Evolutionary conservation across 441 rosid genomes (phyloP).

Genomic region (Aleurites moluccanus): DNA sequence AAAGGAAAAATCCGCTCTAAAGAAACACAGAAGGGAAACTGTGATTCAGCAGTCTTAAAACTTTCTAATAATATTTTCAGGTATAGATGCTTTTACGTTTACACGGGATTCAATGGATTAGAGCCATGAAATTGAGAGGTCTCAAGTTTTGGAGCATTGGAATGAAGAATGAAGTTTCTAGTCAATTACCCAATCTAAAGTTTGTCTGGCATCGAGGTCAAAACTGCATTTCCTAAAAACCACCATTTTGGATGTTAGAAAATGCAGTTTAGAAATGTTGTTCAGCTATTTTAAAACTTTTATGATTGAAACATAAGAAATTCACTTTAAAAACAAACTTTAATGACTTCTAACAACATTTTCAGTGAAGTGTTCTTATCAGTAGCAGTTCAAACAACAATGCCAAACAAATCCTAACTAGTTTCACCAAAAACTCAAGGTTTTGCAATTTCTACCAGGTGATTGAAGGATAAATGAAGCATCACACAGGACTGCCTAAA

Average conservation of each 20-base stretch:
- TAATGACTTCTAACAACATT: too few species aligned
- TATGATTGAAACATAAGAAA: too few species aligned
- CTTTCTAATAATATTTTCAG: neutral
- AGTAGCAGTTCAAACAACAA: too few species aligned
- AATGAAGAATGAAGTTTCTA: neutral
- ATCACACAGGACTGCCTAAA: neutral
- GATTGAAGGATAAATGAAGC: neutral
- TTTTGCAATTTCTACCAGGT: neutral
- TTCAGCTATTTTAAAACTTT: too few species aligned
- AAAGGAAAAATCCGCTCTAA: too few species aligned
- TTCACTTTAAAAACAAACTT: too few species aligned
- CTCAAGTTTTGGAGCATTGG: neutral
- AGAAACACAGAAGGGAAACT: too few species aligned
- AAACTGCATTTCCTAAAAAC: too few species aligned
- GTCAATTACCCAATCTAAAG: neutral
- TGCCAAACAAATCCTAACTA: neutral
- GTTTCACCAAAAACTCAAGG: neutral
- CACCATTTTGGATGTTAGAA: too few species aligned
- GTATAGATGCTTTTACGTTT: neutral
- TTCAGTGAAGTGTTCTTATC: too few species aligned
- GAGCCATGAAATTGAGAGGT: neutral
- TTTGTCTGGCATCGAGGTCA: too few species aligned
- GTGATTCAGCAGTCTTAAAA: neutral
- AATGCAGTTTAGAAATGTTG: too few species aligned
- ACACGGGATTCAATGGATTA: neutral